phyloP scores from a whole-genome alignment of 768 basidiomycete species.

The Serpula lacrymans region DNA sequence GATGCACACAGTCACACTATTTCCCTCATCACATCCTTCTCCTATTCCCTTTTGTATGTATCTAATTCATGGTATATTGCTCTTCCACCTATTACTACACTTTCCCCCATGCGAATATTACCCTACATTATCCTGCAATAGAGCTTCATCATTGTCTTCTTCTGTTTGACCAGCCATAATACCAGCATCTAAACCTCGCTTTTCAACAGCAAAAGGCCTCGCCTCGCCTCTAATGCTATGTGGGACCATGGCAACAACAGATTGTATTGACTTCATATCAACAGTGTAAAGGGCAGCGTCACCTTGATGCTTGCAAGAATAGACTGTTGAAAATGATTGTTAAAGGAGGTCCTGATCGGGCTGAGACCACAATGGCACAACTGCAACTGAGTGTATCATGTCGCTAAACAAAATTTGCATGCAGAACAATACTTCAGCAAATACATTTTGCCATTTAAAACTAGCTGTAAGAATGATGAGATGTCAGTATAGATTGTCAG shows the following conservation, averaged over 20 bases:
- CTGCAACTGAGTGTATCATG: slow-evolving; percentile 8
- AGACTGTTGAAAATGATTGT: slow-evolving; percentile 18
- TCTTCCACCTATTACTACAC: too few species aligned
- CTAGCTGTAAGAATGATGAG: neutral
- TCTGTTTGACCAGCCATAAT: too few species aligned
- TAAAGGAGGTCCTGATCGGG: slow-evolving; percentile 12
- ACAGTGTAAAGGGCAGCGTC: slow-evolving; percentile 9
- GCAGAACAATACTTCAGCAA: slow-evolving; percentile 21
- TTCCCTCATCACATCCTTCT: too few species aligned
- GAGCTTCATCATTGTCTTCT: too few species aligned
- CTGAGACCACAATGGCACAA: slow-evolving; percentile 18
- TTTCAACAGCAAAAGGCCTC: slow-evolving; percentile 25
- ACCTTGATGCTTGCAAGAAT: slow-evolving; percentile 13
- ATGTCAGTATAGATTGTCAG: neutral
- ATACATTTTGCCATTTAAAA: neutral
- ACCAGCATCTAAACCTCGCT: slow-evolving; percentile 21
- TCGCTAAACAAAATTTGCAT: slow-evolving; percentile 7
- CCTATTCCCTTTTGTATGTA: too few species aligned
- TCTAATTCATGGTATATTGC: too few species aligned
- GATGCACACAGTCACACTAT: too few species aligned
- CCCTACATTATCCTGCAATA: too few species aligned
- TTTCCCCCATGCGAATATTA: too few species aligned
- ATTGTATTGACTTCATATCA: slow-evolving; percentile 12
- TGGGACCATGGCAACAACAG: slow-evolving; percentile 25
- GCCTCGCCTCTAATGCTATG: slow-evolving; percentile 4